Evolutionary conservation across 345 rosid genomes (phyloP), one percentile per base, ranked within the genome.

Genomic region (Syzygium jambos): DNA sequence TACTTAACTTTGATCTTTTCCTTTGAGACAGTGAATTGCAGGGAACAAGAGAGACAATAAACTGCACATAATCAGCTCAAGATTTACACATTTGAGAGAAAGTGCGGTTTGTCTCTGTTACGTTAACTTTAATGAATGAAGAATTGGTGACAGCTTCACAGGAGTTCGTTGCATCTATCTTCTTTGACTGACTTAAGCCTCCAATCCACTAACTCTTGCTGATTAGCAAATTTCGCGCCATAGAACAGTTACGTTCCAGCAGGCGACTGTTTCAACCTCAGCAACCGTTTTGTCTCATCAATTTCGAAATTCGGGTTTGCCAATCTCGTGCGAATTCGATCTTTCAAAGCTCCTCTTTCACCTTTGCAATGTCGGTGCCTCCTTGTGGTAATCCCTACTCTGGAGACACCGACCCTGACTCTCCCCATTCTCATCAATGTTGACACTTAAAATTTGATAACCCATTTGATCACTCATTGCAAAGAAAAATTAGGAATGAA

Each of bases 171-270:
- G 14, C 54, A 10, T 56, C 34, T 34, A 51, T 77, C 52, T 82
- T 82, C 86, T 90, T 73, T 85, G 85, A 38, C 87, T 3, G 90
- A 86, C 65, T 91, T 89, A 78, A 90, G 89, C 85, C 91, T 92
- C 29, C 93, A 91, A 57, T 87, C 91, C 88, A 88, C 88, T 87
- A 92, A 88, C 89, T 92, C 93, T 56, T 90, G 93, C 93, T 93
- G 85, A 92, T 93, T 89, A 93, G 85, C 90, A 23, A 93, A 87
- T 87, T 93, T 93, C 17, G 93, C 91, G 52, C 93, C 90, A 55
- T 88, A 93, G 90, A 92, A 91, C 51, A 93, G 84, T 25, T 91
- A 93, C 41, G 87, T 90, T 25, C 91, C 90, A 65, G 88, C 92
- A 54, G 93, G 94, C 22, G 92, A 91, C 41, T 90, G 90, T 86